phyloP scores from a whole-genome alignment of 805 yeast species.

The Metschnikowia bowlesiae region DNA sequence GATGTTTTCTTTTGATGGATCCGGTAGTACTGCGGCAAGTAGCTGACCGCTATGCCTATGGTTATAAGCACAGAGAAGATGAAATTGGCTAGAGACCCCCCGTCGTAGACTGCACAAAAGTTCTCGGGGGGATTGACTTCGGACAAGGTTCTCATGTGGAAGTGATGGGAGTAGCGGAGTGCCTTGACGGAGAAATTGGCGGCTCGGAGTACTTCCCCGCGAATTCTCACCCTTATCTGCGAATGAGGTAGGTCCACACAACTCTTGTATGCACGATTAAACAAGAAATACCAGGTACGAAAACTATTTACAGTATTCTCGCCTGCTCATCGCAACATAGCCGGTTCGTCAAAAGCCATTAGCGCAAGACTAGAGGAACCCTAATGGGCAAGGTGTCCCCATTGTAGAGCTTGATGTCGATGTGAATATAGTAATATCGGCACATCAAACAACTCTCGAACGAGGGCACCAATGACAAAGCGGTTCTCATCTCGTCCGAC shows the following conservation, averaged over 20 bases:
- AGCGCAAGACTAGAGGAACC: conserved; percentile 17
- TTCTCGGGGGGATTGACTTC: conserved; percentile 9
- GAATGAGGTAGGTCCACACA: not conserved
- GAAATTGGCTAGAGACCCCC: conserved; percentile 50
- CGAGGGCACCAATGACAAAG: conserved; percentile 22
- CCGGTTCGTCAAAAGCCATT: not conserved
- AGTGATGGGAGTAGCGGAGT: too few species aligned
- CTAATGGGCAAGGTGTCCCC: conserved; percentile 18
- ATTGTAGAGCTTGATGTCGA: conserved; percentile 18
- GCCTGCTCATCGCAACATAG: not conserved
- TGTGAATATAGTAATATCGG: conserved; percentile 21
- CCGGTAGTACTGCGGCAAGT: conserved; percentile 69
- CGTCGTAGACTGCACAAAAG: conserved; percentile 40
- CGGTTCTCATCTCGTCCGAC: conserved; percentile 14
- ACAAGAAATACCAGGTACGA: not conserved
- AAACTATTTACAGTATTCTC: not conserved
- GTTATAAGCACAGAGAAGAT: conserved; percentile 51
- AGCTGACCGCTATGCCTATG: conserved; percentile 63
- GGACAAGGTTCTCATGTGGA: not conserved
- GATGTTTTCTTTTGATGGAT: conserved; percentile 57
- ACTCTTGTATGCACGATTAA: not conserved
- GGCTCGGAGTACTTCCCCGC: not conserved
- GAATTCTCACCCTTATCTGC: not conserved
- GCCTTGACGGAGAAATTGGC: too few species aligned
- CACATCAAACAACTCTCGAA: conserved; percentile 29